These are phyloP conservation scores for Panicum miliaceum DNA, from an alignment of 176 grass and related monocot species.

Conservation along the genomic window DNA sequence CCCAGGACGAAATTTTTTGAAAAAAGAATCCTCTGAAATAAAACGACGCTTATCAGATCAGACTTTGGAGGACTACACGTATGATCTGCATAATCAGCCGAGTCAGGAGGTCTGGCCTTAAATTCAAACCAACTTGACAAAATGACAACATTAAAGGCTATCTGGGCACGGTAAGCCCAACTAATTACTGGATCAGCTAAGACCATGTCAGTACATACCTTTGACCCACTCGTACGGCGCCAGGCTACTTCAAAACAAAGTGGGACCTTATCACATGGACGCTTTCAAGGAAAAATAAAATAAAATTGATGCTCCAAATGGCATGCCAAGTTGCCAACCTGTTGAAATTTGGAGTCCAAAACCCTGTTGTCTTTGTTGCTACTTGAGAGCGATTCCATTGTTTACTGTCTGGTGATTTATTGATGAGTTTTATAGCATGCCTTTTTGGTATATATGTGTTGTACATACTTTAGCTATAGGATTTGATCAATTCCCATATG, in stretches of 20 bases:
- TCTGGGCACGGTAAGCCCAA: background rate
- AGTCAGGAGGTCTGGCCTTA: background rate
- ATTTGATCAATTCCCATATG: conserved; percentile 22
- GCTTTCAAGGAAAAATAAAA: background rate
- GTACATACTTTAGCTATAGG: background rate
- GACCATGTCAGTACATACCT: conserved; percentile 15
- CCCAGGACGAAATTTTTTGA: background rate
- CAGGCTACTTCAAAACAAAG: conserved; percentile 26
- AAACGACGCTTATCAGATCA: background rate
- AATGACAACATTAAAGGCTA: background rate
- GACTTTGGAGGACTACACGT: background rate
- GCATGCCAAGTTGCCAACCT: background rate
- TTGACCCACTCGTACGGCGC: background rate
- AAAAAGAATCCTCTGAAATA: background rate
- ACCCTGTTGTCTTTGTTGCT: background rate
- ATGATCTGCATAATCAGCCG: background rate
- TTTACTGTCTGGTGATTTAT: too few relatives aligned
- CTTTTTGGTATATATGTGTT: background rate
- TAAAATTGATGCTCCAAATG: background rate
- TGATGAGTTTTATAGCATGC: background rate
- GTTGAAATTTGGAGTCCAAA: background rate
- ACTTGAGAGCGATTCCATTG: background rate
- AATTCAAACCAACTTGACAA: conserved; percentile 1
- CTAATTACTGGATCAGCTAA: background rate
- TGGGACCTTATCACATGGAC: background rate